Evolutionary conservation across 2,329 filamentous ascomycete genomes (phyloP).

Genomic region (Parastagonospora nodorum): DNA sequence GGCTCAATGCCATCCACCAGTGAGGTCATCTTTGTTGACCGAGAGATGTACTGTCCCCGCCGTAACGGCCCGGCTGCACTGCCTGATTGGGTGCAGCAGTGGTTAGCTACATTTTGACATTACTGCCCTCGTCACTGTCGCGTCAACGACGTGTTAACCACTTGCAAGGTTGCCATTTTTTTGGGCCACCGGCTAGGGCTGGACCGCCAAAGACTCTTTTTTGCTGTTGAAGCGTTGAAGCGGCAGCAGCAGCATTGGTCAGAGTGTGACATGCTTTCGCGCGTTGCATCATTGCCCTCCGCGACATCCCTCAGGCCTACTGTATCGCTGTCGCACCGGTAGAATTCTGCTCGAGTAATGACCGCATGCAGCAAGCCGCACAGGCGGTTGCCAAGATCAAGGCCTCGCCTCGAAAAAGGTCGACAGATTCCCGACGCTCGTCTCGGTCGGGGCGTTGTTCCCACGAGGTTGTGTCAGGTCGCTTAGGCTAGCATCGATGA

Average conservation of each 20-base stretch:
- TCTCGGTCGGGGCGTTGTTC: neutral
- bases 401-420: neutral
- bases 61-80: constrained; percentile 9
- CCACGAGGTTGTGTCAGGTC: constrained; percentile 4
- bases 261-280: neutral
- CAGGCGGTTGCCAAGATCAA: neutral
- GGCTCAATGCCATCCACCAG: constrained; percentile 34
- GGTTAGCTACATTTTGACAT: constrained; percentile 9
- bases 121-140: constrained; percentile 26
- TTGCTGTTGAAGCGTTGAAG: neutral
- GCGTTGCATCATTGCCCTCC: neutral
- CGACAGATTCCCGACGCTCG: neutral
- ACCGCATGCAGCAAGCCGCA: neutral
- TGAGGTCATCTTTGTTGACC: constrained; percentile 39
- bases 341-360: neutral
- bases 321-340: neutral
- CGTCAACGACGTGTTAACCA: constrained; percentile 24
- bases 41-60: constrained; percentile 16
- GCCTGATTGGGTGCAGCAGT: constrained; percentile 28
- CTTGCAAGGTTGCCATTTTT: constrained; percentile 3
- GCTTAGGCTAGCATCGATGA: constrained; percentile 7
- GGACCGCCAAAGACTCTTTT: neutral
- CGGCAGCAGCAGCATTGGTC: neutral
- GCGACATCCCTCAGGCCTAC: neutral
- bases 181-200: neutral